A percentile compares a stretch with the other conserved stretches of the same genome.
Conservation (phyloP, 805 yeast genomes). For the Debaryomyces castellii region DNA sequence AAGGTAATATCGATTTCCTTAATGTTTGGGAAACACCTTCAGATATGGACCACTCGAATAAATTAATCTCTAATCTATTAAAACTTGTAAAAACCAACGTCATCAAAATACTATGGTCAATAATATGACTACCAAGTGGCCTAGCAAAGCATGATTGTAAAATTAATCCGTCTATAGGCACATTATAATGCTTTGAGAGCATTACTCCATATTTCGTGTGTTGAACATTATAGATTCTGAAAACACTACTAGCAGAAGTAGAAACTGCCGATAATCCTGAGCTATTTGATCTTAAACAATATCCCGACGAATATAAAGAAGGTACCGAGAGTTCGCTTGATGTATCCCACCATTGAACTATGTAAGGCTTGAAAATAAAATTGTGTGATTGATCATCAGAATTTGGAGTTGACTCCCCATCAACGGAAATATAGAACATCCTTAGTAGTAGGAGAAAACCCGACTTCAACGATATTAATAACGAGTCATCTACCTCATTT, state of each 20-base stretch:
- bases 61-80: slow-evolving; percentile 34
- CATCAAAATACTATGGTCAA: slow-evolving; percentile 33
- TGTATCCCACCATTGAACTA: slow-evolving; percentile 52
- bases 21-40: slow-evolving; percentile 29
- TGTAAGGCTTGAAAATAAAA: slow-evolving; percentile 37
- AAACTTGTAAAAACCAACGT: slow-evolving; percentile 35
- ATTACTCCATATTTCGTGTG: slow-evolving; percentile 37
- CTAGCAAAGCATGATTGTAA: slow-evolving; percentile 44
- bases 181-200: slow-evolving; percentile 37
- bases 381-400: slow-evolving; percentile 9
- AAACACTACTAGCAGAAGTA: slow-evolving; percentile 31
- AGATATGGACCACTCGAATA: slow-evolving; percentile 42
- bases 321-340: slow-evolving; percentile 11
- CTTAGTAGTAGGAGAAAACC: slow-evolving; percentile 41
- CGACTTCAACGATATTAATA: slow-evolving; percentile 38
- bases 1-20: slow-evolving; percentile 37
- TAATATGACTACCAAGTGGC: slow-evolving; percentile 22
- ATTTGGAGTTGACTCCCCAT: slow-evolving; percentile 24
- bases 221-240: slow-evolving; percentile 38
- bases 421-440: slow-evolving; percentile 35
- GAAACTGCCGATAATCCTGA: slow-evolving; percentile 41
- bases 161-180: slow-evolving; percentile 40
- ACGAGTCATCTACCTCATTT: slow-evolving; percentile 33
- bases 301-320: slow-evolving; percentile 23
- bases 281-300: slow-evolving; percentile 30